Evolutionary conservation across 352 stramenopile genomes (phyloP), one percentile per base, ranked within the genome.

Genomic region (Aphanomyces stellatus): DNA sequence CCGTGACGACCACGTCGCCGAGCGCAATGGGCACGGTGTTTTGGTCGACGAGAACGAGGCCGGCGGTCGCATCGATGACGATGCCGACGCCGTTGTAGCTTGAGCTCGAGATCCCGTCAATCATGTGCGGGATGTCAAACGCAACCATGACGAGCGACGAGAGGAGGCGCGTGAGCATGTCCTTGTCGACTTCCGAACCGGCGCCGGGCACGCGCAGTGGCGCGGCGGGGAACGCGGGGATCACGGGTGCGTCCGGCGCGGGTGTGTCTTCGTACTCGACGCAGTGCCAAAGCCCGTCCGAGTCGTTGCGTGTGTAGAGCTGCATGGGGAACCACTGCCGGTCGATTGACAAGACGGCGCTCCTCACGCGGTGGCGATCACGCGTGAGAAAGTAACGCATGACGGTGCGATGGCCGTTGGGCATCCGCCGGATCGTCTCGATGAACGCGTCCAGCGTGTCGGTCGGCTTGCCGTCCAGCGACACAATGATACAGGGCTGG

Each of bases 101-200:
- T 2, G 82, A 94, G 71, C 82, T 91, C 22, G 84, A 91, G 60
- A 97, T 93, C 22, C 88, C 90, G 70, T 97, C 90, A 62, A 96
- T 79, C 78, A 91, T 90, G 70, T 95, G 95, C n/a, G 89, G 89
- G 51, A 96, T 90, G 61, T 96, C 87, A 71, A 96, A 96, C n/a
- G 81, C 81, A 2, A 96, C 88, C 87, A 95, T 96, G 13, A 97
- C 89, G 2, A 97, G 77, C 19, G 85, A 92, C 22, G 79, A 53
- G 43, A 94, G 62, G 11, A 89, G 74, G 41, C 89, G 88, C 55
- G 90, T 91, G 11, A 83, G 81, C 1, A 88, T 53, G 7, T 71
- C 74, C 51, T 70, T 70, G 51, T 65, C 51, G 13, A 63, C 17
- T 11, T 61, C 60, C 19, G 60, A 48, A 19, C 79, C 88, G 3